A percentile compares a stretch with the other conserved stretches of the same genome.
These are phyloP conservation scores for Diplosphaera chodatii DNA, from an alignment of 139 green algal species.

Conservation along the genomic window DNA sequence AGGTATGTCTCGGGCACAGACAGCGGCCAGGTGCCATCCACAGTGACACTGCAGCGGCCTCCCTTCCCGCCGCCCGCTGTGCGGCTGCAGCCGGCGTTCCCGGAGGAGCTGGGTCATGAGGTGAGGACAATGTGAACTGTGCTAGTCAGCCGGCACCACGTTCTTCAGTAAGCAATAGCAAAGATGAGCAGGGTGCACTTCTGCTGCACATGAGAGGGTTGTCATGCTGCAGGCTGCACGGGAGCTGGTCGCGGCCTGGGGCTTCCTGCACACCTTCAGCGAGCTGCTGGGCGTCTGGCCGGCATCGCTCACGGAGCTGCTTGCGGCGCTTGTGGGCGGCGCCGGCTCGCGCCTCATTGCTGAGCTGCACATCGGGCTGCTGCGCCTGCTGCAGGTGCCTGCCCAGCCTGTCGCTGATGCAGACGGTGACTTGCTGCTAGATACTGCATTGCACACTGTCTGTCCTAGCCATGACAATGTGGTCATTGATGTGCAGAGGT, in stretches of 20 bases:
- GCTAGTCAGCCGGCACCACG: not conserved
- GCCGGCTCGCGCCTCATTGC: constrained; percentile 38
- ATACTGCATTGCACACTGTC: too few relatives aligned
- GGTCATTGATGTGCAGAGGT: too few relatives aligned
- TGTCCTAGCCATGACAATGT: too few relatives aligned
- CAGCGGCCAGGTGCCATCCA: constrained; percentile 2
- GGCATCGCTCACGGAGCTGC: constrained; percentile 49
- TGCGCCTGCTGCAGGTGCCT: constrained; percentile 58
- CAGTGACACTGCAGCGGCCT: constrained; percentile 37
- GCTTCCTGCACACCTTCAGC: constrained; percentile 66
- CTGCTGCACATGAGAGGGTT: too few relatives aligned
- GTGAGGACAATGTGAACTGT: too few relatives aligned
- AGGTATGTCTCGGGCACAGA: constrained; percentile 20
- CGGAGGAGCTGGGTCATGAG: constrained; percentile 9
- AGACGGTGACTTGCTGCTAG: too few relatives aligned
- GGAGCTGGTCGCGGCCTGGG: constrained; percentile 60
- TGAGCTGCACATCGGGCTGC: constrained; percentile 62
- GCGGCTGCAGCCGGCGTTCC: constrained; percentile 41
- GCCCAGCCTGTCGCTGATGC: not conserved
- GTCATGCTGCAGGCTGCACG: not conserved
- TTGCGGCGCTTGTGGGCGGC: constrained; percentile 46
- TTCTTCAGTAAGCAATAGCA: too few relatives aligned
- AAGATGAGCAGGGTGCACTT: too few relatives aligned
- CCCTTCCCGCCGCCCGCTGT: constrained; percentile 62
- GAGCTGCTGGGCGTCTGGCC: constrained; percentile 57